Evolutionary conservation across 2,329 filamentous ascomycete genomes (phyloP), one percentile per base, ranked within the genome.

Genomic region (Epichloe uncinata): DNA sequence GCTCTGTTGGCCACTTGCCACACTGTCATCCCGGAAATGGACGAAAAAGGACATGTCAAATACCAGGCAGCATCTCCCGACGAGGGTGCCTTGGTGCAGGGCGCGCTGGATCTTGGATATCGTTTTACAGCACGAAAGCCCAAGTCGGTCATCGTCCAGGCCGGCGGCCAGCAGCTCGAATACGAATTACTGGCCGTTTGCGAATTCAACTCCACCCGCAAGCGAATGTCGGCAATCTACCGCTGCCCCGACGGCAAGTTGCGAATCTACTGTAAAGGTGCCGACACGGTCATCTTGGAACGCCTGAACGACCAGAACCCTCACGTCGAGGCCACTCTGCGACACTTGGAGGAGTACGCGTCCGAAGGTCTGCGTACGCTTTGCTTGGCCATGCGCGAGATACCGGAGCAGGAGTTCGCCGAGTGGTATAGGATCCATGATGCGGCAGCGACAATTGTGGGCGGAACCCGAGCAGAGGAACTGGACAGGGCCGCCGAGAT

Each of bases 31-130:
- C 94, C 93, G 0, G 93, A 98, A 68, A 75, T 82, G 59, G 81
- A 81, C 46, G 85, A 89, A 42, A 84, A 88, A 57, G 85, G 81
- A 16, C 76, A 81, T 37, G 96, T 98, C 73, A 97, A 94, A 68
- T 98, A 97, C 59, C 94, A 98, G 69, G 93, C 93, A 20, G 91
- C 94, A 2, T 98, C 93, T 22, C 93, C 93, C 1, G 93, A 98
- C 57, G 93, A 98, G 66, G 93, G 91, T 51, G 93, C 93, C n/a
- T 72, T 98, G 45, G 93, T 98, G 0, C 85, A 96, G 60, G 94
- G 93, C 50, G 93, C 93, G 1, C 79, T 90, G 3, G 69, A 75
- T 44, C 73, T 98, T 47, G 93, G 91, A 4, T 97, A 96, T 72
- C 83, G 79, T 50, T 98, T 98, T 64, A 81, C 84, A 47, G 90